phyloP scores from a whole-genome alignment of 352 stramenopile genomes.

The Pythium rhizo-oryzae region DNA sequence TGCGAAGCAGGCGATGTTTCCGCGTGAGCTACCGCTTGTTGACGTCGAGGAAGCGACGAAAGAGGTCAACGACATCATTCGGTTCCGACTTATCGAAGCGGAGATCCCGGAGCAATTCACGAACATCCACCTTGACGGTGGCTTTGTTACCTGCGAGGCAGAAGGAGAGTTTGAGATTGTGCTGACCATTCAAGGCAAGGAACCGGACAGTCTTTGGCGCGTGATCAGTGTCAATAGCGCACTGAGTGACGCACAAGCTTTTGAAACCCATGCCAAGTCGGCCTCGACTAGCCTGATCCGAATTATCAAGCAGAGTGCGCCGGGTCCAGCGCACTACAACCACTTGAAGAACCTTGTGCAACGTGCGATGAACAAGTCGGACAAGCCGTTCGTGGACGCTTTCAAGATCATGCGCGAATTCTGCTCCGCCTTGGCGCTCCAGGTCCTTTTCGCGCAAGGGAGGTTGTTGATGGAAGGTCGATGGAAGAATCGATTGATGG shows the following conservation, averaged over 20 bases:
- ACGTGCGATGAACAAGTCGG: constrained; percentile 85
- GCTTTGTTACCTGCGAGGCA: constrained; percentile 76
- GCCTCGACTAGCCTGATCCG: constrained; percentile 70
- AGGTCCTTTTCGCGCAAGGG: constrained; percentile 75
- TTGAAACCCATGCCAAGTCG: constrained; percentile 52
- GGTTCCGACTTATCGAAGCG: constrained; percentile 80
- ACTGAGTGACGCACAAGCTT: constrained; percentile 60
- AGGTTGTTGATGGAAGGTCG: constrained; percentile 79
- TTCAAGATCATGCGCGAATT: constrained; percentile 87
- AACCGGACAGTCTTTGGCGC: constrained; percentile 73
- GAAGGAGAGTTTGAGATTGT: constrained; percentile 87
- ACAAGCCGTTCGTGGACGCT: constrained; percentile 73
- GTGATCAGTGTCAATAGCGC: constrained; percentile 83
- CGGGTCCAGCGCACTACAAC: constrained; percentile 74
- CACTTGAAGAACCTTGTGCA: constrained; percentile 87
- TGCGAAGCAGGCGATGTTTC: constrained; percentile 73
- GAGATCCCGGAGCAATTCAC: constrained; percentile 82
- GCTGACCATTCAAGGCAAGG: constrained; percentile 80
- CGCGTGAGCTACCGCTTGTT: constrained; percentile 66
- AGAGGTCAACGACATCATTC: constrained; percentile 80
- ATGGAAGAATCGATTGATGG: constrained; percentile 79
- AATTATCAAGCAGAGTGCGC: constrained; percentile 80
- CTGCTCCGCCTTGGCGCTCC: constrained; percentile 73
- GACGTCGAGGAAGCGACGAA: constrained; percentile 54
- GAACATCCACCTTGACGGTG: constrained; percentile 73